Conservation (phyloP, 1,284 basidiomycete genomes). For the Malassezia dermatis region DNA sequence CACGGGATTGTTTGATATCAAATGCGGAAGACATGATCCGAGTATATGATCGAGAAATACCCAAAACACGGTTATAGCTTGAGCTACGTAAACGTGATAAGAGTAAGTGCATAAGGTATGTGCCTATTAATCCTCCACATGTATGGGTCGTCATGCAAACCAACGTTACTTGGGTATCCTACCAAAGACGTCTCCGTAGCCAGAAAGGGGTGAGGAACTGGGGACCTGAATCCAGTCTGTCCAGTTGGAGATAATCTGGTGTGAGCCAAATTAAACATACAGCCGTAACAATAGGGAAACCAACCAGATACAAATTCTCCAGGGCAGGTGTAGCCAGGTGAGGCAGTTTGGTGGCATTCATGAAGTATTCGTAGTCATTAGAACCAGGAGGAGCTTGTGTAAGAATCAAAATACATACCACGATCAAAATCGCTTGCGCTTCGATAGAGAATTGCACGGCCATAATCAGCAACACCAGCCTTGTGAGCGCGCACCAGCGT, state of each 20-base stretch:
- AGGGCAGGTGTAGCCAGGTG: conserved; percentile 1
- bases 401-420: neutral
- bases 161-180: neutral
- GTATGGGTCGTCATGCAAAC: neutral
- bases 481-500: conserved; percentile 51
- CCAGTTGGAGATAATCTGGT: conserved; percentile 7
- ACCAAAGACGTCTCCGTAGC: conserved; percentile 15
- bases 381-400: neutral
- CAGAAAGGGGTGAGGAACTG: neutral
- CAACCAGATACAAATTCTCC: conserved; percentile 8
- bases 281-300: conserved; percentile 4
- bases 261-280: neutral
- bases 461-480: conserved; percentile 51
- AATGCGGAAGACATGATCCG: neutral
- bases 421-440: conserved; percentile 31
- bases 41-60: neutral
- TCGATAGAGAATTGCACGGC: conserved; percentile 52
- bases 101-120: neutral
- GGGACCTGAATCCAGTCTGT: conserved; percentile 3
- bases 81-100: neutral
- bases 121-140: neutral
- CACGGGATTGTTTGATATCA: neutral
- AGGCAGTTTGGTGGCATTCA: neutral
- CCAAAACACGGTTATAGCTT: neutral
- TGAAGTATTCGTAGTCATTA: conserved; percentile 4